Conservation (phyloP, 148 eudicot genomes). For the Spergularia marina region DNA sequence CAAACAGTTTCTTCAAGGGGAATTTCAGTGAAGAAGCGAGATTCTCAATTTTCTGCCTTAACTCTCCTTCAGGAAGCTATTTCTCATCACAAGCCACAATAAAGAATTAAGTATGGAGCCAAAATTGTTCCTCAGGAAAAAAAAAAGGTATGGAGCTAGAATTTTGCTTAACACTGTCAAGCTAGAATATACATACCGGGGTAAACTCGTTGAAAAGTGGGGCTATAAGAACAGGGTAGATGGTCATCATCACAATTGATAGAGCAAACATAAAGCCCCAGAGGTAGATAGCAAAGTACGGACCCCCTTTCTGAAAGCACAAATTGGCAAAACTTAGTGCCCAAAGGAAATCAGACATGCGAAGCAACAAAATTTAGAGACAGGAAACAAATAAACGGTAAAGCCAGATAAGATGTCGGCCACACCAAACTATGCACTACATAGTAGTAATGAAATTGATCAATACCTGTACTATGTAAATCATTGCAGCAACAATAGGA, state of each 20-base stretch:
- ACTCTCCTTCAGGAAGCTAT: conserved; percentile 92
- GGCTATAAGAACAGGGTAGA: conserved; percentile 85
- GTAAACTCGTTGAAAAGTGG: conserved; percentile 98
- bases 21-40: conserved; percentile 94
- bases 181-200: conserved; percentile 57
- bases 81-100: conserved; percentile 25
- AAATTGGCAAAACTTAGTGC: conserved; percentile 16
- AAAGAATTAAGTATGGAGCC: conserved; percentile 9
- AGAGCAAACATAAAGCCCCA: conserved; percentile 95
- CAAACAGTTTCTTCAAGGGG: conserved; percentile 91
- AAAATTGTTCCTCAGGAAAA: no score
- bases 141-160: no score
- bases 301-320: conserved; percentile 95
- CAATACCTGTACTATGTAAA: conserved; percentile 85
- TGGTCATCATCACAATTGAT: conserved; percentile 92
- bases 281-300: conserved; percentile 93
- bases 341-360: not conserved
- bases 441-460: conserved; percentile 7
- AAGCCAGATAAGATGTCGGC: no score
- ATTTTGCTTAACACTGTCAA: conserved; percentile 8
- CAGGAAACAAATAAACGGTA: no score
- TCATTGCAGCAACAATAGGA: conserved; percentile 93
- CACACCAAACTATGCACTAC: not conserved
- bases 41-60: conserved; percentile 72
- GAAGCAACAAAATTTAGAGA: not conserved